Conservation (phyloP, 2,329 filamentous ascomycete genomes). For the Diaporthe batatas region DNA sequence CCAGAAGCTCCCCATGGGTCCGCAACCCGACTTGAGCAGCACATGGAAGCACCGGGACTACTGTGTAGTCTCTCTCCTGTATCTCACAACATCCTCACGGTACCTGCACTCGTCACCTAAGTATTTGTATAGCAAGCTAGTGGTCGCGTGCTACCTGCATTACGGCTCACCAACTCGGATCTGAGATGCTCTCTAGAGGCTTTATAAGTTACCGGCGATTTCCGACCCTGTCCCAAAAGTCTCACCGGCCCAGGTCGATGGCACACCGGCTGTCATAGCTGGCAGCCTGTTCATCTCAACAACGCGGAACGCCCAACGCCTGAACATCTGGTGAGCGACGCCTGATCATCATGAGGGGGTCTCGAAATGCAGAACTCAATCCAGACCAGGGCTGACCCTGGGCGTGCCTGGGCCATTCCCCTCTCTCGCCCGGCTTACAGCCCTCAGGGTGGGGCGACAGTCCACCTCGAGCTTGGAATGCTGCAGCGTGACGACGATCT, state of each 20-base stretch:
- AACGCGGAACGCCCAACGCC: neutral
- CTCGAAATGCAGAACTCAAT: slow-evolving; percentile 34
- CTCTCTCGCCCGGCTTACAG: slow-evolving; percentile 8
- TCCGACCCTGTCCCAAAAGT: slow-evolving; percentile 18
- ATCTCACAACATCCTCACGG: neutral
- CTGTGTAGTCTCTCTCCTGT: neutral
- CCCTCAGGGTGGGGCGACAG: slow-evolving; percentile 36
- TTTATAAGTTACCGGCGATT: neutral
- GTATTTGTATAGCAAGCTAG: neutral
- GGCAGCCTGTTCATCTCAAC: slow-evolving; percentile 6
- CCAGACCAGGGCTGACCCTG: slow-evolving; percentile 35
- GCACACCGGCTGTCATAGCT: neutral
- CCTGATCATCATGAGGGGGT: slow-evolving; percentile 31
- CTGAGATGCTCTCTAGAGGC: neutral
- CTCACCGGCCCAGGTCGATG: slow-evolving; percentile 12
- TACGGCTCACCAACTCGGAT: slow-evolving; percentile 14
- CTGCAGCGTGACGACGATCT: slow-evolving; percentile 37
- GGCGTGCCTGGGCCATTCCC: neutral
- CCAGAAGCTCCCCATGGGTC: neutral
- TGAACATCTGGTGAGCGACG: slow-evolving; percentile 21
- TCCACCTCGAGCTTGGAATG: slow-evolving; percentile 21
- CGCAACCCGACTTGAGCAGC: neutral
- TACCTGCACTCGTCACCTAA: neutral
- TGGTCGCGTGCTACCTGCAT: slow-evolving; percentile 7
- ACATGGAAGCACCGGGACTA: neutral